phyloP scores from a whole-genome alignment of 495 filamentous ascomycete species.

The Neohortaea acidophila region DNA sequence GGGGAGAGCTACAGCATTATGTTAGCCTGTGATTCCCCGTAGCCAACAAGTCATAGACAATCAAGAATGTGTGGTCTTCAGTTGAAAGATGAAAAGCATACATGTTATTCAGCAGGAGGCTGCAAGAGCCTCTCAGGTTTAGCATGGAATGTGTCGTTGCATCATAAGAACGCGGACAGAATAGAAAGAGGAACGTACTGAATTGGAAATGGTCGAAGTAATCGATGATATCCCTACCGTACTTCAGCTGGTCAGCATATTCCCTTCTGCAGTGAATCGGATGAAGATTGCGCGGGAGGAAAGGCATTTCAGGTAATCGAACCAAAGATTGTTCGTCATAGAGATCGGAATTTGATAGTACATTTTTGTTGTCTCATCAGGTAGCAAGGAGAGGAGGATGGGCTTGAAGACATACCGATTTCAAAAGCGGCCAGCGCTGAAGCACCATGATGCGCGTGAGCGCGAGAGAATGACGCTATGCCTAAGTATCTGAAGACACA shows the following conservation, averaged over 20 bases:
- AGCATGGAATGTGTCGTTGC: slow-evolving; percentile 74
- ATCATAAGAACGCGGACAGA: slow-evolving; percentile 39
- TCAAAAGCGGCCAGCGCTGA: no score
- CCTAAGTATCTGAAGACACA: no score
- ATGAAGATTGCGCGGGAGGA: no score
- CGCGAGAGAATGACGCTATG: no score
- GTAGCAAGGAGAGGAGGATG: not conserved
- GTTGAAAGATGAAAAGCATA: slow-evolving; percentile 94
- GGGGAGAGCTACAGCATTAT: not conserved
- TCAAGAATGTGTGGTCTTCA: slow-evolving; percentile 34
- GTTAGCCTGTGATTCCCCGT: not conserved
- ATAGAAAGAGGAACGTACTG: slow-evolving; percentile 16
- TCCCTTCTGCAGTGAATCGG: no score
- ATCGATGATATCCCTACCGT: no score
- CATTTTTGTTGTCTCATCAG: slow-evolving; percentile 41
- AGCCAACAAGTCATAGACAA: not conserved
- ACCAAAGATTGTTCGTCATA: slow-evolving; percentile 38
- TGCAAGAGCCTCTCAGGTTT: slow-evolving; percentile 59
- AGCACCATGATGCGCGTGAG: no score
- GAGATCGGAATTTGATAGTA: slow-evolving; percentile 54
- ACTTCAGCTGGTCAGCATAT: no score
- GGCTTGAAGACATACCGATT: not conserved
- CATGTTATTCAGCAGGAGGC: slow-evolving; percentile 58
- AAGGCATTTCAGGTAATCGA: slow-evolving; percentile 34
- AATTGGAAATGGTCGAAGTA: no score